Evolutionary conservation across 2,329 filamentous ascomycete genomes (phyloP).

Genomic region (Neoascochyta sp.): DNA sequence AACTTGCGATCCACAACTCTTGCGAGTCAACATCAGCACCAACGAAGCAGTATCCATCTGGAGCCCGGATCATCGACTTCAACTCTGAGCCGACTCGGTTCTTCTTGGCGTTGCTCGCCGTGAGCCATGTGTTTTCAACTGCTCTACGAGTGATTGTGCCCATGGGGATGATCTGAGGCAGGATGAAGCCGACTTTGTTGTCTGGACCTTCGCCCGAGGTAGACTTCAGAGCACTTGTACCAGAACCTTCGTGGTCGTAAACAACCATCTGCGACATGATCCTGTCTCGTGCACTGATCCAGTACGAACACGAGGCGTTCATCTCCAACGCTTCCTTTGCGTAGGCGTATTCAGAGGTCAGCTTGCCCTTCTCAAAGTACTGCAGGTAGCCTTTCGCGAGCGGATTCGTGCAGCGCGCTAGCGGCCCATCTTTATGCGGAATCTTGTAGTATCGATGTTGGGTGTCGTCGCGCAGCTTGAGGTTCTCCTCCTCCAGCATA

Average conservation of each 20-base stretch:
- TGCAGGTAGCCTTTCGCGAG: constrained; percentile 85
- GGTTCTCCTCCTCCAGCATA: constrained; percentile 69
- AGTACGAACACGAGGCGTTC: constrained; percentile 98
- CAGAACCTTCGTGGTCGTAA: constrained; percentile 62
- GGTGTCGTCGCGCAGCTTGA: constrained; percentile 62
- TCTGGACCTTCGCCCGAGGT: constrained; percentile 19
- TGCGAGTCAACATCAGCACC: constrained; percentile 97
- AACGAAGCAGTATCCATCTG: constrained; percentile 86
- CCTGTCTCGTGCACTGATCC: constrained; percentile 91
- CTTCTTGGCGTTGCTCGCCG: constrained; percentile 92
- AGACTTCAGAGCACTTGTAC: constrained; percentile 19
- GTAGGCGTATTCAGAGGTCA: constrained; percentile 83
- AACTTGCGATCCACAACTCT: constrained; percentile 95
- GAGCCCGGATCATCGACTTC: constrained; percentile 93
- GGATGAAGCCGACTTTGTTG: constrained; percentile 68
- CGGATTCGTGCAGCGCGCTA: constrained; percentile 77
- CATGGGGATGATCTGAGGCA: constrained; percentile 97
- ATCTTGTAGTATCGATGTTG: constrained; percentile 79
- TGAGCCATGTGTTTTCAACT: constrained; percentile 98
- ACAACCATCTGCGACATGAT: constrained; percentile 96
- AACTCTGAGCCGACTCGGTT: constrained; percentile 95
- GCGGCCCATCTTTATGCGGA: constrained; percentile 91
- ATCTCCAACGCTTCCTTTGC: constrained; percentile 95
- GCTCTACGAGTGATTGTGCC: constrained; percentile 91
- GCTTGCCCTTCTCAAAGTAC: constrained; percentile 84